Evolutionary conservation across 768 basidiomycete genomes (phyloP).

Genomic region (Calocera viscosa): DNA sequence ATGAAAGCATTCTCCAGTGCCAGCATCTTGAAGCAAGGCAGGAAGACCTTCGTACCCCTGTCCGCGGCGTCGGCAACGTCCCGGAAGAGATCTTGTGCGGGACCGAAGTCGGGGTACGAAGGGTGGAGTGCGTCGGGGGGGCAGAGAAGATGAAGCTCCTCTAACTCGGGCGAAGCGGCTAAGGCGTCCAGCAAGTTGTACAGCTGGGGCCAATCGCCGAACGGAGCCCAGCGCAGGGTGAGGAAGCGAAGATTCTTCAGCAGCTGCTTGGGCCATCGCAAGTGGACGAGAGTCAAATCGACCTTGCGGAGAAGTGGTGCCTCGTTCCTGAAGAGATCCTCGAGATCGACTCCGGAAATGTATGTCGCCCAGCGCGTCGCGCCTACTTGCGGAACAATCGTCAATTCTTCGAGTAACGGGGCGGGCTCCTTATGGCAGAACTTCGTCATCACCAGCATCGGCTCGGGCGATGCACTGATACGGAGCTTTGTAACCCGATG

Average conservation of each 20-base stretch:
- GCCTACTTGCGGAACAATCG: background rate
- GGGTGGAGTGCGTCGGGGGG: background rate
- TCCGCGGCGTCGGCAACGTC: background rate
- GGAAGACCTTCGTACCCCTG: background rate
- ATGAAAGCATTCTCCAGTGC: background rate
- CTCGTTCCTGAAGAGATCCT: background rate
- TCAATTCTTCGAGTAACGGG: background rate
- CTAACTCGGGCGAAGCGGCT: background rate
- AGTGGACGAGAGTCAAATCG: background rate
- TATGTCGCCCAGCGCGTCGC: background rate
- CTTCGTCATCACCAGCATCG: background rate
- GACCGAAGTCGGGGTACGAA: background rate
- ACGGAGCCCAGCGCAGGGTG: background rate
- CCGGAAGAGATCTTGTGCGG: background rate
- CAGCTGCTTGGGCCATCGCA: background rate
- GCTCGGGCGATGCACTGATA: background rate
- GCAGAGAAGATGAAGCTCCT: conserved; percentile 1
- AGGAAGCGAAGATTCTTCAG: background rate
- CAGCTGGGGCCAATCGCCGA: background rate
- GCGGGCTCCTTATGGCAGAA: conserved; percentile 4
- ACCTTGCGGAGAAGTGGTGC: background rate
- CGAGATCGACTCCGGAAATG: background rate
- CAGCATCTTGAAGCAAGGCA: background rate
- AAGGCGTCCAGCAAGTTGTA: background rate
- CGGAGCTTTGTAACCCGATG: background rate